These are phyloP conservation scores for Cystobasidium sp. DNA, from an alignment of 1,284 basidiomycete genomes.

Conservation along the genomic window DNA sequence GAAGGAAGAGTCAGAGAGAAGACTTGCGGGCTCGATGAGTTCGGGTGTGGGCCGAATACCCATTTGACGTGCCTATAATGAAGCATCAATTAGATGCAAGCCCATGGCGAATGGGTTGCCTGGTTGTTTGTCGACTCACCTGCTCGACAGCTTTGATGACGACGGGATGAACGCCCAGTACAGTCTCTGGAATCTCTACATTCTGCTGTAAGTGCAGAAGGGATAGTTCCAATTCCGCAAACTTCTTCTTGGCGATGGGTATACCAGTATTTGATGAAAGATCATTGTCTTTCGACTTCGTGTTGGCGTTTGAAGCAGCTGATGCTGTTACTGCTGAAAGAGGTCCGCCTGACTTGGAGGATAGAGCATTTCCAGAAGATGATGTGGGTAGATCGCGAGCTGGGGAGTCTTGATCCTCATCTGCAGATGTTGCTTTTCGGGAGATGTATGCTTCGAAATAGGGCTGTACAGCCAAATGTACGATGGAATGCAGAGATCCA, in stretches of 20 bases:
- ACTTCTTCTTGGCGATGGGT: constrained; percentile 98
- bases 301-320: constrained; percentile 19
- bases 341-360: neutral
- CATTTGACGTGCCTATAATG: constrained; percentile 59
- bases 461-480: constrained; percentile 93
- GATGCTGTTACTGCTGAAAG: constrained; percentile 19
- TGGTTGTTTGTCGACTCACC: constrained; percentile 52
- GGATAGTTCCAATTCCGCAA: constrained; percentile 96
- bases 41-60: constrained; percentile 73
- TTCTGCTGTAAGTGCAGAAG: constrained; percentile 96
- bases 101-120: neutral
- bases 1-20: constrained; percentile 81
- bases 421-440: constrained; percentile 56
- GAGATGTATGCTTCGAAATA: constrained; percentile 96
- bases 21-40: constrained; percentile 71
- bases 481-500: constrained; percentile 93
- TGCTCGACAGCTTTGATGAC: constrained; percentile 86
- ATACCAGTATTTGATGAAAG: constrained; percentile 81
- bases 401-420: neutral
- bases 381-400: neutral
- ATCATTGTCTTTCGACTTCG: constrained; percentile 50
- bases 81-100: no score
- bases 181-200: constrained; percentile 96
- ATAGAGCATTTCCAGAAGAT: neutral
- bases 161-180: constrained; percentile 86